Evolutionary conservation across 2,329 filamentous ascomycete species (phyloP).

Genomic region (Zymoseptoria passerinii): DNA sequence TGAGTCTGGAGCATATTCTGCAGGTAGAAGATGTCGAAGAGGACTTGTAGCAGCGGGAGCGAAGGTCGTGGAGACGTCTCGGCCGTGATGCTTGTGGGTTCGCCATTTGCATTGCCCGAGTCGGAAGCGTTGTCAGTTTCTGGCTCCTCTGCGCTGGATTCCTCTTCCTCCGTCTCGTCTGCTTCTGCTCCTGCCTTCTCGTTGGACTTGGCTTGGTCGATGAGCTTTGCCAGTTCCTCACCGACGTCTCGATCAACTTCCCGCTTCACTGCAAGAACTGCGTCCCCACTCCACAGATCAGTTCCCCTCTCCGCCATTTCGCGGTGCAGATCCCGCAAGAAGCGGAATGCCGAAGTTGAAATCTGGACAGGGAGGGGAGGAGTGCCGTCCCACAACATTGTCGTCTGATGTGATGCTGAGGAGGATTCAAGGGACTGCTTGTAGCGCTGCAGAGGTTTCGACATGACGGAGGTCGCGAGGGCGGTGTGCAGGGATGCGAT

Average conservation of each 20-base stretch:
- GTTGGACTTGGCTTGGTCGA: slow-evolving; percentile 5
- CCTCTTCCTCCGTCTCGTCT: slow-evolving; percentile 8
- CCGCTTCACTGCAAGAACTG: slow-evolving; percentile 56
- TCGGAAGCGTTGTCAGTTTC: slow-evolving; percentile 6
- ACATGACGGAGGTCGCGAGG: slow-evolving; percentile 48
- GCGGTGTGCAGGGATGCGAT: slow-evolving; percentile 57
- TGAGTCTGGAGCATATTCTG: slow-evolving; percentile 17
- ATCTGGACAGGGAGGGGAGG: slow-evolving; percentile 70
- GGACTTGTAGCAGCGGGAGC: slow-evolving; percentile 28
- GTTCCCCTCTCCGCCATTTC: slow-evolving; percentile 63
- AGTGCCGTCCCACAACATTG: slow-evolving; percentile 71
- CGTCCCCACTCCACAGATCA: slow-evolving; percentile 72
- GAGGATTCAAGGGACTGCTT: slow-evolving; percentile 4
- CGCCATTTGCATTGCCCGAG: background rate
- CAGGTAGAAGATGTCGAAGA: slow-evolving; percentile 40
- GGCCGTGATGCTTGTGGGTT: background rate
- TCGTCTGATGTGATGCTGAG: slow-evolving; percentile 35
- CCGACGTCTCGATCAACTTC: slow-evolving; percentile 45
- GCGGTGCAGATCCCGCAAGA: slow-evolving; percentile 56
- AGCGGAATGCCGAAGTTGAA: slow-evolving; percentile 63
- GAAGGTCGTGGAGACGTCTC: background rate
- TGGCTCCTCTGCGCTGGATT: slow-evolving; percentile 6
- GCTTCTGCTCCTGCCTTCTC: slow-evolving; percentile 9
- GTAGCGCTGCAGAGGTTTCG: background rate
- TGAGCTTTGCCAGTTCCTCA: slow-evolving; percentile 31